Conservation (phyloP, 2,329 filamentous ascomycete species). For the Cadophora luteo-olivacea region DNA sequence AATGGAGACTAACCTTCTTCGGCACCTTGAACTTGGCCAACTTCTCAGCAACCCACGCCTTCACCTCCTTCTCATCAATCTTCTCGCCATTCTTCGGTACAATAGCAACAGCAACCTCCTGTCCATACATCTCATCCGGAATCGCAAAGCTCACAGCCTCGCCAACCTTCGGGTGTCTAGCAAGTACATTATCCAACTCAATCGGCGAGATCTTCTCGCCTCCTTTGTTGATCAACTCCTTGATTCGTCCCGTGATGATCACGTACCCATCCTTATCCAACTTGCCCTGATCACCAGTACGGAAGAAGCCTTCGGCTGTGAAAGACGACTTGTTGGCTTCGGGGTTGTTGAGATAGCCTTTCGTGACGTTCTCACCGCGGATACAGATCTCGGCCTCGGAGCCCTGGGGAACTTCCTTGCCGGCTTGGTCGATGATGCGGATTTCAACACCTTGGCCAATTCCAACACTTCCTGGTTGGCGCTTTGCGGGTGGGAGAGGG, state of each 20-base stretch:
- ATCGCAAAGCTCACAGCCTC: constrained; percentile 87
- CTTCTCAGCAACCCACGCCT: constrained; percentile 70
- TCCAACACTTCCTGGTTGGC: constrained; percentile 83
- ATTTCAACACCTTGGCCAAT: constrained; percentile 84
- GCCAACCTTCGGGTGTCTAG: constrained; percentile 73
- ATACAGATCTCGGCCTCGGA: constrained; percentile 84
- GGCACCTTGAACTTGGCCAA: constrained; percentile 86
- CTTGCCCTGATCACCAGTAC: constrained; percentile 86
- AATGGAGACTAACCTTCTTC: constrained; percentile 66
- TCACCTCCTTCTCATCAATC: constrained; percentile 65
- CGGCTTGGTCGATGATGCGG: constrained; percentile 74
- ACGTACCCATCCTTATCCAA: constrained; percentile 82
- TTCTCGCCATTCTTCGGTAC: constrained; percentile 72
- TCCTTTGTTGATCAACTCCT: constrained; percentile 90
- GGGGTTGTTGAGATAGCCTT: constrained; percentile 84
- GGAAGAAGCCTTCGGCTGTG: constrained; percentile 79
- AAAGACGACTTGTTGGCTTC: constrained; percentile 78
- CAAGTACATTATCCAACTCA: constrained; percentile 82
- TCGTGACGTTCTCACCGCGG: constrained; percentile 81
- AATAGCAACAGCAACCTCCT: constrained; percentile 80
- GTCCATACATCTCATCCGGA: constrained; percentile 81
- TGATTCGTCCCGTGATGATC: constrained; percentile 88
- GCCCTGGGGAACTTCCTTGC: constrained; percentile 72
- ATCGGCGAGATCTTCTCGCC: constrained; percentile 91
- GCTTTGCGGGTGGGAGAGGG: constrained; percentile 71